Conservation (phyloP, 345 rosid genomes). For the Euphorbia tirucalli region DNA sequence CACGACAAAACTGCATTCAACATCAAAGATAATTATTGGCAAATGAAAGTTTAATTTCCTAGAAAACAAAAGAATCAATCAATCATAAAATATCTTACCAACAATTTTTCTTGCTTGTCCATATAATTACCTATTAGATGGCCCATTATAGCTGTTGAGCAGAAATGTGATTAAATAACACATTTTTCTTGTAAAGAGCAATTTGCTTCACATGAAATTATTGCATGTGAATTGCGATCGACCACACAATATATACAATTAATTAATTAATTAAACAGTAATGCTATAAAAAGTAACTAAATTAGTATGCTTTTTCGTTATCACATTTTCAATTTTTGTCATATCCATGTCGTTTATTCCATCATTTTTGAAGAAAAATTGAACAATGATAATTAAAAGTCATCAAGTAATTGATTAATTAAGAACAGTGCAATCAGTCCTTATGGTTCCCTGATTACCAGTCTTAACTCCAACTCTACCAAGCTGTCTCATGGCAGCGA, state of each 20-base stretch:
- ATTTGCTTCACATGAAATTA: too few relatives aligned
- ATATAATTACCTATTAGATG: too few relatives aligned
- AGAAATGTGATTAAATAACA: too few relatives aligned
- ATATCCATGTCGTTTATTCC: too few relatives aligned
- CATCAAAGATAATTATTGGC: background rate
- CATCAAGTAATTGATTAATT: conserved; percentile 30
- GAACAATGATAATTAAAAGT: background rate
- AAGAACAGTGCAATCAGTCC: conserved; percentile 62
- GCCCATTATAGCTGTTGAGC: background rate
- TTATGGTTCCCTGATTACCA: conserved; percentile 60
- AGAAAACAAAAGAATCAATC: background rate
- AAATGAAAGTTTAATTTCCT: background rate
- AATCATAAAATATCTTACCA: background rate
- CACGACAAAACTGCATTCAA: background rate
- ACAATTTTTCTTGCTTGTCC: background rate
- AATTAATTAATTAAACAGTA: too few relatives aligned
- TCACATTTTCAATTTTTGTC: too few relatives aligned
- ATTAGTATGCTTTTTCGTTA: too few relatives aligned
- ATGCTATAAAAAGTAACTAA: too few relatives aligned
- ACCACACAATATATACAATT: too few relatives aligned
- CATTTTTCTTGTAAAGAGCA: too few relatives aligned
- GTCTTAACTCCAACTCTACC: conserved; percentile 72
- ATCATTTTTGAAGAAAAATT: too few relatives aligned
- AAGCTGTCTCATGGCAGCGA: conserved; percentile 63
- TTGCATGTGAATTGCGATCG: background rate